Base-by-base conservation (phyloP, 164 flowering plant species). In the Tinospora cordifolia region DNA sequence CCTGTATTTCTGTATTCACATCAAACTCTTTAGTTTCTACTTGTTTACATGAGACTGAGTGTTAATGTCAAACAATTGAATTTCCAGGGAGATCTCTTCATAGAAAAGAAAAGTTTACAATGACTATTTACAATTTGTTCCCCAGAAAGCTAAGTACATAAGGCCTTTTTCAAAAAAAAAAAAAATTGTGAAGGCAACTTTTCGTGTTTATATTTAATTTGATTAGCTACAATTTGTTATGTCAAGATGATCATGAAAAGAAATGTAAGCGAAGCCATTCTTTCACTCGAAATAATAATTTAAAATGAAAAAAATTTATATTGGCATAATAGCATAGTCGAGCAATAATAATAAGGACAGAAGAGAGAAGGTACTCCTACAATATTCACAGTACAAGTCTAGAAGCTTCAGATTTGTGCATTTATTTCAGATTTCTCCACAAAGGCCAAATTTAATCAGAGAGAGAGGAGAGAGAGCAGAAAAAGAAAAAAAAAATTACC, bases 401-500 rank as follows among this genome's bases (percentile, higher is more conserved):
- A 30, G 63, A 10, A 60, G 25, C 63, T 26, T 10, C 34, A 60
- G 30, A 60, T 9, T 24, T 26, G 2, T 26, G 60, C n/a, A 54
- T 17, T 54, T 54, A 21, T 54, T 54, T 24, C 21, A 8, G 0
- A 54, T n/a, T 54, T 19, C 21, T 8, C 24, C 19, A 8, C 60
- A 71, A 41, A 13, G 24, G 36, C 12, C 38, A 30, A 39, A 66
- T 51, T 19, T 39, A 54, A 24, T 14, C 19, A 21, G 19, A n/a
- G 17, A 25, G 26, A 62, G 12, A 41, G 19, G 34, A 39, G 64
- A 15, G 6, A 11, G 44, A n/a, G 30, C 1, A 76, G 34, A 27
- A 38, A 39, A 46, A 21, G 27, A 63, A 24, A 60, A 17, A 6
- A 40, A 3, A 72, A n/a, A 66, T 58, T 66, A 64, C 21, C 80